Evolutionary conservation across 2,329 filamentous ascomycete genomes (phyloP), one percentile per base, ranked within the genome.

Genomic region (Venturia effusa): DNA sequence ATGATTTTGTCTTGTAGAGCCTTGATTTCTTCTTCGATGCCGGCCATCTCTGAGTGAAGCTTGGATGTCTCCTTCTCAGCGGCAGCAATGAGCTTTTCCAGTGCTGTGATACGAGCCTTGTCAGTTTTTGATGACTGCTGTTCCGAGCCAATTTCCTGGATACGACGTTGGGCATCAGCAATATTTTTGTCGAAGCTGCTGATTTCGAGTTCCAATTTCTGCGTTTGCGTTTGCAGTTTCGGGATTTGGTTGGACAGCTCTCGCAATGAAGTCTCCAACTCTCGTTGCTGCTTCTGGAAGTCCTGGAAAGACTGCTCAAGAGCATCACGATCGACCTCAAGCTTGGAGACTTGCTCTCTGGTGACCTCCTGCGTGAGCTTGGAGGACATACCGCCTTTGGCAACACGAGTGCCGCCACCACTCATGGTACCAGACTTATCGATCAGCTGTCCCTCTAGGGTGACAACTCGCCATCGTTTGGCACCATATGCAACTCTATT

Each of bases 361-460:
- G 86, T 89, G 19, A 88, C 89, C 65, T 96, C 91, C 1, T 90
- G 84, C n/a, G 89, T 87, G 57, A 96, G 86, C 76, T 96, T 97
- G 13, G 92, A 96, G 0, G 93, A 97, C 95, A 99, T 99, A 64
- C 92, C 86, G 0, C 95, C 95, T 72, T 88, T 91, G 70, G 93
- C 92, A 64, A 94, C 90, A 19, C 90, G 89, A 57, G 85, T 93
- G 64, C 94, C 94, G 81, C 94, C 94, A 80, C 94, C 94, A 65
- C 90, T 96, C 94, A 99, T 97, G 41, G 94, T 97, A 81, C 94
- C 94, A 0, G 93, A 97, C 74, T 95, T 95, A 78, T 99, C 94
- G 68, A 99, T 97, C 62, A 99, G 83, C 74, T 97, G 92, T 60
- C 94, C 94, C 66, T 92, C 91, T 1, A 99, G 83, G 0, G 94